These are phyloP conservation scores for Synura sp. DNA, from an alignment of 352 stramenopile genomes.

Conservation along the genomic window DNA sequence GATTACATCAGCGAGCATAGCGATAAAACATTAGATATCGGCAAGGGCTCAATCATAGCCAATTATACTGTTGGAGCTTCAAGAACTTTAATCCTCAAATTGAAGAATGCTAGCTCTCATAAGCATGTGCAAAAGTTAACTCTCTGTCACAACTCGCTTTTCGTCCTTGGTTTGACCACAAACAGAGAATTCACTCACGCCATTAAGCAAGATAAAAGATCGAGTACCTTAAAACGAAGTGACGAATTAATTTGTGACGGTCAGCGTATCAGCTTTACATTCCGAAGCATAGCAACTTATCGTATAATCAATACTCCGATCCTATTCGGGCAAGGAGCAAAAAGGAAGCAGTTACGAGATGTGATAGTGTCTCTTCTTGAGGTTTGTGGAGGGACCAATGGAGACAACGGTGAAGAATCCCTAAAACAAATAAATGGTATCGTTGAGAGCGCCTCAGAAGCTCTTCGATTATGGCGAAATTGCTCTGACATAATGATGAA, in stretches of 20 bases:
- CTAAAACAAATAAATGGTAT: not conserved
- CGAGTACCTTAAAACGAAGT: not conserved
- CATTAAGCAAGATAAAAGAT: not conserved
- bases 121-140: not conserved
- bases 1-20: slow-evolving; percentile 40
- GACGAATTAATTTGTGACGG: not conserved
- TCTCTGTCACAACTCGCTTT: slow-evolving; percentile 33
- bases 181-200: not conserved
- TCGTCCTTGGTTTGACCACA: slow-evolving; percentile 13
- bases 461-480: too few species aligned
- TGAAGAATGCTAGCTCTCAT: not conserved
- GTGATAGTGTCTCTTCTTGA: not conserved
- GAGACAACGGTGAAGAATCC: not conserved
- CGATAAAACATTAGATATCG: slow-evolving; percentile 41
- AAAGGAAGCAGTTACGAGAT: not conserved
- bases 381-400: not conserved
- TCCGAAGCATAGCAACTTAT: slow-evolving; percentile 7
- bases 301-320: not conserved
- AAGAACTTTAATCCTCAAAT: not conserved
- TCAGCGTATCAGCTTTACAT: slow-evolving; percentile 28
- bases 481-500: too few species aligned
- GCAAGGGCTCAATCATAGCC: not conserved
- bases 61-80: not conserved
- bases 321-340: slow-evolving; percentile 33
- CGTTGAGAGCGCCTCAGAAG: too few species aligned